Evolutionary conservation across 768 basidiomycete species (phyloP).

Genomic region (Russula sp.): DNA sequence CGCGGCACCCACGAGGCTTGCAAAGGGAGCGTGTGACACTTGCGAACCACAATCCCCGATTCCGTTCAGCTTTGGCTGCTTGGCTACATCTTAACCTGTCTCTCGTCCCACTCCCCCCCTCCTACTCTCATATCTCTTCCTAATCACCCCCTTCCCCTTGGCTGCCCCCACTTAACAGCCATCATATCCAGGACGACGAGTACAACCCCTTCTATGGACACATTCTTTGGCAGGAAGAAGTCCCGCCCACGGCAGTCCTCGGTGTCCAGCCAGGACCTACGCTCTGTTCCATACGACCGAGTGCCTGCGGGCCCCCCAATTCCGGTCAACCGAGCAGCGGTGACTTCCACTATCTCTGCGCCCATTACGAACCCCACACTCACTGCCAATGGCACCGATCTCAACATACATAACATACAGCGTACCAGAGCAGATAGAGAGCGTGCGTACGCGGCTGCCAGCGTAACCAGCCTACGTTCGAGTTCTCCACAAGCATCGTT

Average conservation of each 20-base stretch:
- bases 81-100: neutral
- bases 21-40: too few species aligned
- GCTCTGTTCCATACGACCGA: conserved; percentile 68
- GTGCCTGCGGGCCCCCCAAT: conserved; percentile 54
- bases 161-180: neutral
- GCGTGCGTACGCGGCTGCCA: conserved; percentile 37
- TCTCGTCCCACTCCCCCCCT: neutral
- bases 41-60: too few species aligned
- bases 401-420: conserved; percentile 53
- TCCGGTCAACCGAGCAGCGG: conserved; percentile 34
- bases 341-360: conserved; percentile 52
- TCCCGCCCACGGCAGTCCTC: conserved; percentile 55
- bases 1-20: too few species aligned
- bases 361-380: conserved; percentile 80
- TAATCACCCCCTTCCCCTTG: neutral
- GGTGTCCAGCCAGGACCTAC: conserved; percentile 50
- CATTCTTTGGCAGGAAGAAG: conserved; percentile 54
- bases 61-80: too few species aligned
- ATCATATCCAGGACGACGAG: neutral
- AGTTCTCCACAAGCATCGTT: conserved; percentile 45
- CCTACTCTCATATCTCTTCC: neutral
- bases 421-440: conserved; percentile 50
- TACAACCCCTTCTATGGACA: conserved; percentile 43
- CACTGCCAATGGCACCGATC: conserved; percentile 61
- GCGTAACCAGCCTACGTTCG: conserved; percentile 33